Evolutionary conservation across 2,329 filamentous ascomycete species (phyloP).

Genomic region (Clonostachys rosea): DNA sequence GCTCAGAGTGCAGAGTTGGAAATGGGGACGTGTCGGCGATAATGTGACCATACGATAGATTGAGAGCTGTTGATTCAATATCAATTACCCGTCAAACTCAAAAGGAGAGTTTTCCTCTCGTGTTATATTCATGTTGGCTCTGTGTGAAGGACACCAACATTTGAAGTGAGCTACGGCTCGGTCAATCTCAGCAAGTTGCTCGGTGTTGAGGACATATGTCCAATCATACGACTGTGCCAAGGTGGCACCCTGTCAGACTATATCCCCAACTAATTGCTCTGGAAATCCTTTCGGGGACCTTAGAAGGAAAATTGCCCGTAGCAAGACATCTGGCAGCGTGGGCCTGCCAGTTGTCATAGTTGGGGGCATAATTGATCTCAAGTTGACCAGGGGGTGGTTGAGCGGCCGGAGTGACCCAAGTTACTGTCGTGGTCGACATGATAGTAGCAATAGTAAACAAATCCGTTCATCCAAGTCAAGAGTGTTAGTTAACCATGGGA

Average conservation of each 20-base stretch:
- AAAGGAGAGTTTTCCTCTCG: background rate
- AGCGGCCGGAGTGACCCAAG: background rate
- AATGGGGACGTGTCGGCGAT: conserved; percentile 49
- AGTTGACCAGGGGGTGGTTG: conserved; percentile 39
- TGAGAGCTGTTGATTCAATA: background rate
- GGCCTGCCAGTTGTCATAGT: conserved; percentile 46
- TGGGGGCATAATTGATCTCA: conserved; percentile 53
- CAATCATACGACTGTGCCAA: conserved; percentile 44
- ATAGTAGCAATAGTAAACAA: too few relatives aligned
- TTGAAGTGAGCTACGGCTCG: conserved; percentile 34
- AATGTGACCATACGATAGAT: conserved; percentile 33
- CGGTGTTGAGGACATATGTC: conserved; percentile 40
- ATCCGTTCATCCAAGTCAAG: too few relatives aligned
- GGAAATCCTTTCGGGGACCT: conserved; percentile 46
- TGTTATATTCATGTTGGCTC: background rate
- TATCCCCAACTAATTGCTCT: conserved; percentile 33
- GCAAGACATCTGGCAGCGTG: conserved; percentile 37
- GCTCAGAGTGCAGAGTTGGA: conserved; percentile 38
- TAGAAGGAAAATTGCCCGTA: conserved; percentile 27
- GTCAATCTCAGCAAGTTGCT: conserved; percentile 44
- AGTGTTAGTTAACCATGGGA: too few relatives aligned
- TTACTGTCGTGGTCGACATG: background rate
- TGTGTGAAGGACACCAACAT: conserved; percentile 16
- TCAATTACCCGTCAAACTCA: background rate
- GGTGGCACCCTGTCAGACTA: conserved; percentile 53